phyloP scores from a whole-genome alignment of 257 asterid genomes.

The Solanum microdontum region DNA sequence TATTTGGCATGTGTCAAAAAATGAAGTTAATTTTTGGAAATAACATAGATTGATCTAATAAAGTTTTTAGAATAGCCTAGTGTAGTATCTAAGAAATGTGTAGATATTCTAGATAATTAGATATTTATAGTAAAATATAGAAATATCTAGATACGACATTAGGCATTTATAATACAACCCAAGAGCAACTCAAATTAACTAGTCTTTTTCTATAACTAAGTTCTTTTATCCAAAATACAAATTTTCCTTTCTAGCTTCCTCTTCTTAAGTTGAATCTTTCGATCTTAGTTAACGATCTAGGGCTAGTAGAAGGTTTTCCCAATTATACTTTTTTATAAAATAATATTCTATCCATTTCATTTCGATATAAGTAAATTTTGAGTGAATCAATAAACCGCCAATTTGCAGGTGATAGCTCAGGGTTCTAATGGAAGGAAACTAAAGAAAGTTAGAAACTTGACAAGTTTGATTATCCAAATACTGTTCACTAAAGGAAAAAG shows the following conservation, averaged over 20 bases:
- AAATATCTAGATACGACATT: no score
- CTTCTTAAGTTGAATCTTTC: no score
- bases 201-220: neutral
- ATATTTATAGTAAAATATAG: neutral
- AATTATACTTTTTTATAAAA: no score
- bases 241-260: no score
- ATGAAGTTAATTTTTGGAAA: no score
- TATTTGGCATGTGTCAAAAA: no score
- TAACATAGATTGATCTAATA: neutral
- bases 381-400: neutral
- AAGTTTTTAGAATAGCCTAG: neutral
- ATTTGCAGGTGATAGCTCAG: neutral
- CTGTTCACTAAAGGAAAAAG: neutral
- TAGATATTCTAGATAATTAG: neutral
- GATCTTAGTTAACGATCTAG: neutral
- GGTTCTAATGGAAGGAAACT: neutral
- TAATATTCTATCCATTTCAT: neutral
- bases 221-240: no score
- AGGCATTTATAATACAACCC: no score
- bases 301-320: accelerated
- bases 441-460: neutral
- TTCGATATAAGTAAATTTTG: neutral
- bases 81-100: neutral
- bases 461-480: neutral
- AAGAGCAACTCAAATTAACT: neutral